Evolutionary conservation across 2,329 filamentous ascomycete species (phyloP).

Genomic region (Rutstroemia sp.): DNA sequence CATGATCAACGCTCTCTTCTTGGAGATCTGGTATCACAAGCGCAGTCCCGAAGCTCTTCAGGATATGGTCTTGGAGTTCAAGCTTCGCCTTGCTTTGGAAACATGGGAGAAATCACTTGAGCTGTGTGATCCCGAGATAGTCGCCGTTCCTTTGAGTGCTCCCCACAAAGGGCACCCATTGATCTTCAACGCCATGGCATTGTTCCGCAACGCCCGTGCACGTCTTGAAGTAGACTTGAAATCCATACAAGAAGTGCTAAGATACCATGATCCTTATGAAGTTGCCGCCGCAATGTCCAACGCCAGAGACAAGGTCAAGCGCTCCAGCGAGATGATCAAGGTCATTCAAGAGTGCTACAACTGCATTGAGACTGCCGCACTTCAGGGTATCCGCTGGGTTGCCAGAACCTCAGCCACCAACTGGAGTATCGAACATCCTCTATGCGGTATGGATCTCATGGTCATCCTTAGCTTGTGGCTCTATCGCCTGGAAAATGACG

Average conservation of each 20-base stretch:
- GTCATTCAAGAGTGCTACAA: conserved; percentile 97
- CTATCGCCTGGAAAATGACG: conserved; percentile 98
- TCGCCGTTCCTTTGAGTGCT: conserved; percentile 81
- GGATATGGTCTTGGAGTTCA: conserved; percentile 97
- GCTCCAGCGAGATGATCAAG: conserved; percentile 95
- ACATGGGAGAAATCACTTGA: conserved; percentile 98
- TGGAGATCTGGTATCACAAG: conserved; percentile 99
- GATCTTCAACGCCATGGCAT: conserved; percentile 96
- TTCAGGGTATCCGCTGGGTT: conserved; percentile 95
- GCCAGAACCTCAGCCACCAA: conserved; percentile 96
- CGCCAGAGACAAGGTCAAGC: conserved; percentile 87
- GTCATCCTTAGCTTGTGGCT: conserved; percentile 97
- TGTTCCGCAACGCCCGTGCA: conserved; percentile 89
- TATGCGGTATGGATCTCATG: conserved; percentile 95
- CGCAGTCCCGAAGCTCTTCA: conserved; percentile 95
- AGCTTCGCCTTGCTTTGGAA: conserved; percentile 87
- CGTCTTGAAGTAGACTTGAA: conserved; percentile 94
- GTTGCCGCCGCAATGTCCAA: conserved; percentile 95
- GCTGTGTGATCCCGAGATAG: conserved; percentile 83
- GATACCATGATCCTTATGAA: conserved; percentile 95
- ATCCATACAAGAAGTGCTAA: conserved; percentile 84
- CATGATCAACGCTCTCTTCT: conserved; percentile 97
- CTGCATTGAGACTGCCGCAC: conserved; percentile 91
- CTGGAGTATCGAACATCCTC: conserved; percentile 97
- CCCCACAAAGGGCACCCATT: conserved; percentile 94